Conservation (phyloP, 1,139 yeast genomes). For the Geotrichum citri-aurantii region DNA sequence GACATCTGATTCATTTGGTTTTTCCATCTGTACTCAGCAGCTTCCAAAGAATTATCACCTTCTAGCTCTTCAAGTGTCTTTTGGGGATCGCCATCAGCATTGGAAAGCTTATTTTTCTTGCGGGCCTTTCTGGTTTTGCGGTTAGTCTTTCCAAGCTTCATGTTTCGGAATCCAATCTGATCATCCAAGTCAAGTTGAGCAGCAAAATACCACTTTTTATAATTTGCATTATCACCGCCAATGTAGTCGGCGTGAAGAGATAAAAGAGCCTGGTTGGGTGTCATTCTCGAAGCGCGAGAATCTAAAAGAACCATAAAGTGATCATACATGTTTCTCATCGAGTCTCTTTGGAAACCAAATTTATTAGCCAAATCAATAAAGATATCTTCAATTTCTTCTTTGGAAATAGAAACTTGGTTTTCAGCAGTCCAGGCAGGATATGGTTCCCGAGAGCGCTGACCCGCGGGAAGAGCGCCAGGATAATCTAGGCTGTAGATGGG, state of each 20-base stretch:
- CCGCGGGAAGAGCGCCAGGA: slow-evolving; percentile 44
- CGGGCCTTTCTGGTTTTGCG: slow-evolving; percentile 50
- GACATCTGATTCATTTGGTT: slow-evolving; percentile 62
- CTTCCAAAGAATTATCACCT: slow-evolving; percentile 75
- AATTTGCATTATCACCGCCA: slow-evolving; percentile 90
- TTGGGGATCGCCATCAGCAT: slow-evolving; percentile 36
- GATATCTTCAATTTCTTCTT: slow-evolving; percentile 87
- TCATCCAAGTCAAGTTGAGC: slow-evolving; percentile 84
- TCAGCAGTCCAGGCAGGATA: slow-evolving; percentile 97
- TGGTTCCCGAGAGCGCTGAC: slow-evolving; percentile 55
- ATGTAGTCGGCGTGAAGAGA: slow-evolving; percentile 95
- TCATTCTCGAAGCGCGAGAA: slow-evolving; percentile 93
- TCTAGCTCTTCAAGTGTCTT: slow-evolving; percentile 70
- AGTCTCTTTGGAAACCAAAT: slow-evolving; percentile 96
- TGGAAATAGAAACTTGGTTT: slow-evolving; percentile 72
- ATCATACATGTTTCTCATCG: slow-evolving; percentile 95
- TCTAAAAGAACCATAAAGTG: slow-evolving; percentile 90
- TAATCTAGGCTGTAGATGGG: slow-evolving; percentile 90
- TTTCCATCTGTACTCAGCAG: slow-evolving; percentile 84
- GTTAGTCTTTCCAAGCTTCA: slow-evolving; percentile 68
- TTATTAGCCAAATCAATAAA: slow-evolving; percentile 83
- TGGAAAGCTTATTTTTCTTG: slow-evolving; percentile 44
- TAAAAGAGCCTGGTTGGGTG: slow-evolving; percentile 88
- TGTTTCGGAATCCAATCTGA: slow-evolving; percentile 68
- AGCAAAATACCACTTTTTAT: slow-evolving; percentile 93